phyloP scores from a whole-genome alignment of 441 rosid species.

The Bruguiera hainesii region DNA sequence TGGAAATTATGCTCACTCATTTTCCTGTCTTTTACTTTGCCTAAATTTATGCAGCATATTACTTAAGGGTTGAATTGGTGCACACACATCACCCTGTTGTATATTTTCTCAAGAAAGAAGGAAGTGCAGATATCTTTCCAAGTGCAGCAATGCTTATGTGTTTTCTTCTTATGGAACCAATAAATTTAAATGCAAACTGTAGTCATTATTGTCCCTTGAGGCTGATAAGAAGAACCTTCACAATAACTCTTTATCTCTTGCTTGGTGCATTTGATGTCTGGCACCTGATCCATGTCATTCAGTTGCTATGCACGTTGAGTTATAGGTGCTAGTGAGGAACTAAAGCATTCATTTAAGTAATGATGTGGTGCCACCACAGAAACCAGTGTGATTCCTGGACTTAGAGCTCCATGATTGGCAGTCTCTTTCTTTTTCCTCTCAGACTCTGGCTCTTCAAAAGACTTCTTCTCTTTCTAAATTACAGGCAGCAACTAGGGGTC shows the following conservation, averaged over 20 bases:
- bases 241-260: too few species aligned
- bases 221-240: not conserved
- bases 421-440: not conserved
- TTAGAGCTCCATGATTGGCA: too few species aligned
- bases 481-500: constrained; percentile 64
- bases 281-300: too few species aligned
- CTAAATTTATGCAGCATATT: not conserved
- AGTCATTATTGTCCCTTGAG: not conserved
- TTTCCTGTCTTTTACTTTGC: not conserved
- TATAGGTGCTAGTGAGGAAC: too few species aligned
- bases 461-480: constrained; percentile 12
- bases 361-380: too few species aligned
- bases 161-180: not conserved
- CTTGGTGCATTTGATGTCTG: too few species aligned
- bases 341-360: too few species aligned
- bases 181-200: not conserved
- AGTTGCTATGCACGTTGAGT: too few species aligned
- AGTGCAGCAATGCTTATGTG: not conserved
- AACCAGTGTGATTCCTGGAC: not conserved
- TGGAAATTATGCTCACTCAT: not conserved
- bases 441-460: not conserved
- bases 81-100: too few species aligned
- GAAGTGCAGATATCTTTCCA: too few species aligned
- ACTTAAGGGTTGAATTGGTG: too few species aligned
- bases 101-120: too few species aligned